phyloP scores from a whole-genome alignment of 1,139 yeast species.

The Geotrichum candidum region DNA sequence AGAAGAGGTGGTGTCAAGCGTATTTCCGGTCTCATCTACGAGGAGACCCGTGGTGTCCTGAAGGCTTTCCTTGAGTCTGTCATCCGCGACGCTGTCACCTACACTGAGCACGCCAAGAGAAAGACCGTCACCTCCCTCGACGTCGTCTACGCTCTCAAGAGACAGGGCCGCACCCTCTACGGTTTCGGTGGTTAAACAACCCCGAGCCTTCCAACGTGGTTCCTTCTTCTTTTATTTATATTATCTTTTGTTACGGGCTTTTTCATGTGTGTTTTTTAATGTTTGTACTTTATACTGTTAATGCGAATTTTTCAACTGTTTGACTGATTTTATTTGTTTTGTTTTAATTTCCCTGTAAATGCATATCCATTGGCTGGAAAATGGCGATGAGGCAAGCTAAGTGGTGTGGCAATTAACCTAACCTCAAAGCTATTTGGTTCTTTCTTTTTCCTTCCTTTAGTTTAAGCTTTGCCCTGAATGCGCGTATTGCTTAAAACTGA shows the following conservation, averaged over 20 bases:
- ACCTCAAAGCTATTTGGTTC: background rate
- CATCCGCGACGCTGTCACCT: conserved; percentile 97
- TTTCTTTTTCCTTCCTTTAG: background rate
- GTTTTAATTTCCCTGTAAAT: background rate
- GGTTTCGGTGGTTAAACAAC: conserved; percentile 94
- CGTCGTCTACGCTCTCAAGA: conserved; percentile 98
- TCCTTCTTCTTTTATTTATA: background rate
- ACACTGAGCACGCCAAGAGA: conserved; percentile 99
- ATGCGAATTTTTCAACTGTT: background rate
- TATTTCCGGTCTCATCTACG: conserved; percentile 97
- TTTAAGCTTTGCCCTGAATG: too few species aligned
- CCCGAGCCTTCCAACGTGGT: background rate
- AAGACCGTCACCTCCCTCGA: conserved; percentile 98
- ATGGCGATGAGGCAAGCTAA: background rate
- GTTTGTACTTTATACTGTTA: background rate
- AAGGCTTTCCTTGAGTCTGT: conserved; percentile 95
- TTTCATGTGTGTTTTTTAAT: background rate
- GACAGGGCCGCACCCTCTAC: conserved; percentile 99
- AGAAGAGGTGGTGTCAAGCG: conserved; percentile 99
- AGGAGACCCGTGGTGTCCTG: conserved; percentile 96
- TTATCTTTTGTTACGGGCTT: background rate
- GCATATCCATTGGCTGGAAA: background rate
- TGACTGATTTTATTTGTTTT: background rate
- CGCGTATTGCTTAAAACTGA: too few species aligned
- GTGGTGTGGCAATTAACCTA: background rate